Percentiles rank a stretch among this genome's conserved stretches.
These are phyloP conservation scores for Backusella macrospora DNA, from an alignment of 192 early-diverging fungal species.

Conservation along the genomic window DNA sequence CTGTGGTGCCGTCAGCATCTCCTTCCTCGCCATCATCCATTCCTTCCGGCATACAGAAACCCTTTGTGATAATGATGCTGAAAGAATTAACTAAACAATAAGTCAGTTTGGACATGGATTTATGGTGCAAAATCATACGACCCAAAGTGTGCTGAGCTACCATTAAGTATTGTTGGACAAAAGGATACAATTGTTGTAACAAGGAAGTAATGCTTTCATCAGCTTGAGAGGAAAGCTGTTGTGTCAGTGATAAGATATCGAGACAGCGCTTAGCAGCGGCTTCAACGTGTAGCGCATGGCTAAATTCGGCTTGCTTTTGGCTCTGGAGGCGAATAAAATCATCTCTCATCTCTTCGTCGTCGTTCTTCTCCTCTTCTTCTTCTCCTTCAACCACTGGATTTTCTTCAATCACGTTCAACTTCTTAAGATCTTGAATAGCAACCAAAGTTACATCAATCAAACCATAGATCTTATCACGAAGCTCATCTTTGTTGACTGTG, in stretches of 20 bases:
- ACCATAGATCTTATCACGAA: slow-evolving; percentile 31
- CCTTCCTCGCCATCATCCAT: slow-evolving; percentile 64
- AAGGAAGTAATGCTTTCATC: slow-evolving; percentile 33
- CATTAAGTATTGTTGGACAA: slow-evolving; percentile 66
- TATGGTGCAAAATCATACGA: slow-evolving; percentile 64
- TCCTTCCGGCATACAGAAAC: slow-evolving; percentile 83
- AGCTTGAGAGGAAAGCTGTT: slow-evolving; percentile 37
- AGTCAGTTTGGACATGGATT: slow-evolving; percentile 69
- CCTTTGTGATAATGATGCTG: slow-evolving; percentile 72
- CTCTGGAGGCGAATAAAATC: slow-evolving; percentile 51
- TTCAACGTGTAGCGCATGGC: slow-evolving; percentile 43
- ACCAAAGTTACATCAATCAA: slow-evolving; percentile 50
- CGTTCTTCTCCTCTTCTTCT: slow-evolving; percentile 38
- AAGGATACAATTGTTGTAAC: slow-evolving; percentile 54
- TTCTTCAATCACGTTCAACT: slow-evolving; percentile 1
- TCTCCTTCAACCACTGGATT: slow-evolving; percentile 11
- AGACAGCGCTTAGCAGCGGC: slow-evolving; percentile 31
- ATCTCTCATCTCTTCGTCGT: slow-evolving; percentile 51
- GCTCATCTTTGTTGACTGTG: not conserved
- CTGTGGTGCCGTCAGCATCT: slow-evolving; percentile 56
- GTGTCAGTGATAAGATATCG: slow-evolving; percentile 32
- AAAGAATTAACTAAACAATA: slow-evolving; percentile 75
- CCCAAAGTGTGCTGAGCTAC: slow-evolving; percentile 61
- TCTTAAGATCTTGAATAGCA: slow-evolving; percentile 47
- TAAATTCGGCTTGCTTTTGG: slow-evolving; percentile 35